Conservation (phyloP, 2,329 filamentous ascomycete genomes). For the Cladosporium oxysporum region DNA sequence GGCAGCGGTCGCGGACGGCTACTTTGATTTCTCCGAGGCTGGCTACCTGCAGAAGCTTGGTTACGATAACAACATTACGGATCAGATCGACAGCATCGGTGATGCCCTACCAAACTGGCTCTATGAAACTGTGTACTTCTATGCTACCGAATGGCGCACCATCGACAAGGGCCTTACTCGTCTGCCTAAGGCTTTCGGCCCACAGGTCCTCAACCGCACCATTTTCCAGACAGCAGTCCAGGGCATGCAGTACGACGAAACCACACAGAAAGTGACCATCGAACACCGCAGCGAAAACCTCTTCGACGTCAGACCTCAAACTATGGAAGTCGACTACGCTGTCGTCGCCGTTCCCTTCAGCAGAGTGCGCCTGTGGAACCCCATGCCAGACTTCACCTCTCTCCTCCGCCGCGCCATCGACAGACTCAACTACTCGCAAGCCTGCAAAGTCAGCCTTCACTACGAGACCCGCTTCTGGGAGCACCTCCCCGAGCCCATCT, state of each 20-base stretch:
- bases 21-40: conserved; percentile 67
- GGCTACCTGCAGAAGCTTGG: conserved; percentile 61
- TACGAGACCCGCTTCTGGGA: conserved; percentile 67
- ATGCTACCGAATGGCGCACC: conserved; percentile 62
- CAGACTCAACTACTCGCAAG: conserved; percentile 52
- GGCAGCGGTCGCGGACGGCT: conserved; percentile 53
- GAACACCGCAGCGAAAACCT: conserved; percentile 54
- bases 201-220: conserved; percentile 59
- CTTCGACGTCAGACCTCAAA: conserved; percentile 46
- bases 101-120: conserved; percentile 53
- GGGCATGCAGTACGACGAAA: conserved; percentile 56
- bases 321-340: conserved; percentile 64
- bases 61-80: conserved; percentile 56
- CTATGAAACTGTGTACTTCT: conserved; percentile 62
- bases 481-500: conserved; percentile 56
- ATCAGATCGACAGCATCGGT: conserved; percentile 51
- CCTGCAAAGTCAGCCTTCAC: conserved; percentile 64
- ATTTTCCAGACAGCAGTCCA: conserved; percentile 60
- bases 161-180: conserved; percentile 63
- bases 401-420: conserved; percentile 52
- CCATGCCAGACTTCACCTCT: conserved; percentile 55
- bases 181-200: conserved; percentile 63
- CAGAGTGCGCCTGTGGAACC: conserved; percentile 62
- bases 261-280: conserved; percentile 57
- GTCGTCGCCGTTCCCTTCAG: conserved; percentile 67